Percentiles rank a stretch among this genome's conserved stretches.
These are phyloP conservation scores for Metarhizium humberi DNA, from an alignment of 2,329 filamentous ascomycete species.

Conservation along the genomic window DNA sequence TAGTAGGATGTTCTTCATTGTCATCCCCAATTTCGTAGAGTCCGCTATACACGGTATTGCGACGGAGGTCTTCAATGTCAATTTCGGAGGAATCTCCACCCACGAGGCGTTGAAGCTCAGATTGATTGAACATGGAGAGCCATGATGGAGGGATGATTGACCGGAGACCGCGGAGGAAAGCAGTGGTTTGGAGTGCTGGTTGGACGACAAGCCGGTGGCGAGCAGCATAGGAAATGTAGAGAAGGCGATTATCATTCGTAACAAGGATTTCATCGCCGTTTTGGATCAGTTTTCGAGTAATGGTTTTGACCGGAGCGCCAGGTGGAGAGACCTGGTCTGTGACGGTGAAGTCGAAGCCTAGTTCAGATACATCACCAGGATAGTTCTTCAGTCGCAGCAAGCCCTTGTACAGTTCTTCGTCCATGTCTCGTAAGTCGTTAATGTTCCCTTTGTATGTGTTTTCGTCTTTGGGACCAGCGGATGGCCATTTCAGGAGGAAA, in stretches of 20 bases:
- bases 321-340: slow-evolving; percentile 53
- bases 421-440: slow-evolving; percentile 87
- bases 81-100: slow-evolving; percentile 81
- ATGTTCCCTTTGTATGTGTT: slow-evolving; percentile 82
- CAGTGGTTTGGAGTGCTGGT: slow-evolving; percentile 69
- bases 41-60: slow-evolving; percentile 79
- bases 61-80: slow-evolving; percentile 74
- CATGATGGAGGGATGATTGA: slow-evolving; percentile 85
- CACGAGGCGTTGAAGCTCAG: slow-evolving; percentile 85
- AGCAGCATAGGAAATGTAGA: slow-evolving; percentile 92
- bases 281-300: slow-evolving; percentile 67
- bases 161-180: slow-evolving; percentile 78
- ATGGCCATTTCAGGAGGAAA: slow-evolving; percentile 91
- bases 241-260: slow-evolving; percentile 82
- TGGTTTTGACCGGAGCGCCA: slow-evolving; percentile 42
- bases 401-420: slow-evolving; percentile 83
- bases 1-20: slow-evolving; percentile 71
- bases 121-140: slow-evolving; percentile 98
- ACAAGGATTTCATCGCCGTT: slow-evolving; percentile 70
- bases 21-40: slow-evolving; percentile 88
- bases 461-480: slow-evolving; percentile 54
- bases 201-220: slow-evolving; percentile 79
- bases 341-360: slow-evolving; percentile 82
- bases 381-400: slow-evolving; percentile 80
- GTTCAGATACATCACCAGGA: slow-evolving; percentile 57